Base-by-base conservation (phyloP, 225 moss, liverwort and hornwort genomes). In the Lunularia cruciata region DNA sequence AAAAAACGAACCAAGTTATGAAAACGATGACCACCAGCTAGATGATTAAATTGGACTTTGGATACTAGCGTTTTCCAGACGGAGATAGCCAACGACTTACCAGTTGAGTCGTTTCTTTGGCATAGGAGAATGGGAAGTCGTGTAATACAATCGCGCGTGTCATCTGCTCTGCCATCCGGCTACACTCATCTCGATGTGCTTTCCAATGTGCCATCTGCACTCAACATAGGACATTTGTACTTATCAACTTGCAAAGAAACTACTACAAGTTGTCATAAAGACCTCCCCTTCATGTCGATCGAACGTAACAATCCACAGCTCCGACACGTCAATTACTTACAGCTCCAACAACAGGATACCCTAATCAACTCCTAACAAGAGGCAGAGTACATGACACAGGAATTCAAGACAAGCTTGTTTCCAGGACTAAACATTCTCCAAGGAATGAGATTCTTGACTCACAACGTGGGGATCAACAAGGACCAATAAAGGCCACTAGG, bases 81-180 rank as follows among this genome's bases (percentile, higher is more conserved):
- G 25, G n/a, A 53, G 25, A 25, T 28, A 59, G 34, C 34, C 2
- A 20, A 65, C 51, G 5, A 55, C 76, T 2, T 72, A 84, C 86
- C 76, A 75, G 39, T 3, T 78, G 71, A 23, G 86, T 86, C 20
- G 80, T 78, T 33, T 86, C 85, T 13, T 47, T 33, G 0, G 78
- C 62, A 56, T 85, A 98, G 39, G 85, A 57, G 79, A 98, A 98
- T 26, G 93, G 90, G 43, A 93, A 93, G 65, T 93, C 88, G 39
- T 83, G 75, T 6, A 92, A 83, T 68, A 64, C 70, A 26, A 71
- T 69, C 16, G 89, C 90, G 39, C 73, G 86, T 47, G 78, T 74
- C 91, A 98, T 88, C 80, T 98, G 98, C 68, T 84, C 45, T 65
- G 83, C 88, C 88, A 98, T 83, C 14, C 98, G 79, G 4, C 20